Base-by-base conservation (phyloP, 2,329 filamentous ascomycete genomes). In the Ustulina deusta region DNA sequence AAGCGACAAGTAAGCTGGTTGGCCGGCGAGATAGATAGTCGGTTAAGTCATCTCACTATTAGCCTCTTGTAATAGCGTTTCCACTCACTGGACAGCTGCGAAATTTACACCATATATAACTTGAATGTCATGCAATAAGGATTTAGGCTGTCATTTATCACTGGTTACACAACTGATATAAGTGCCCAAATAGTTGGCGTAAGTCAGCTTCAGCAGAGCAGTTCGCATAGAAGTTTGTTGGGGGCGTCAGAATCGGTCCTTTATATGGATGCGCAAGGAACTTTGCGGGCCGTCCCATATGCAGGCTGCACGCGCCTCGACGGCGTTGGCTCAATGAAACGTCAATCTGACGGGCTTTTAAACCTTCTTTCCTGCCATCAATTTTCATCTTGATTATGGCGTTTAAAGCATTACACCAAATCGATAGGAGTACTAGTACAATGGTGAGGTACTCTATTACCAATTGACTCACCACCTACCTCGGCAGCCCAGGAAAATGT, bases 261-360 rank as follows among this genome's bases (percentile, higher is more conserved):
- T 40, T 9, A 38, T 40, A 40, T 25, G 27, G 36, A 60, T 58
- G 11, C n/a, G 55, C 60, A 66, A 52, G 63, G 66, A 22, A 57
- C 60, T 66, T 58, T 15, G 55, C 66, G 66, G 66, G 63, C 66
- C 66, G 66, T 66, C 36, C 66, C 60, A 63, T 63, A 42, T 51
- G 66, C 66, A 66, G 56, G 48, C 46, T 56, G 54, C 34, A 22
- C 13, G 46, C 48, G 62, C 57, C 7, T 48, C 32, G 34, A 34
- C 20, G 54, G 54, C 52, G 57, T 22, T 42, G 15, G 22, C 49
- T 59, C 44, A 27, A 68, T 68, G 58, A 48, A 61, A 68, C 61
- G 44, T 65, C 13, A 57, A 40, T 52, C 34, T 52, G 32, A 58
- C 34, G 11, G 36, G 32, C 34, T 27, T 46, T n/a, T 3, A 2